phyloP scores from a whole-genome alignment of 352 stramenopile species.

The Phytophthora capsici region DNA sequence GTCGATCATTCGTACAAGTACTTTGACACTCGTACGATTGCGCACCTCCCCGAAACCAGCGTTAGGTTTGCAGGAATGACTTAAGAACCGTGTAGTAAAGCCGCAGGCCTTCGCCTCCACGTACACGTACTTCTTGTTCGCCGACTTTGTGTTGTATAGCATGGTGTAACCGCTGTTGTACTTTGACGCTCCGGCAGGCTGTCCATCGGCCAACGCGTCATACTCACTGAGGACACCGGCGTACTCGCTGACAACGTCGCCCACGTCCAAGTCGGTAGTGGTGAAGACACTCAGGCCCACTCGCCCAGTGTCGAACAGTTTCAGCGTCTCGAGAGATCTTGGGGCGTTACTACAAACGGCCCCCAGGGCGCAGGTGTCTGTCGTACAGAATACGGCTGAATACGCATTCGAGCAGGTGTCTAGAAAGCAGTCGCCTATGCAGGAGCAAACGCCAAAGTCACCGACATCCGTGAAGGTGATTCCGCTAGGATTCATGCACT shows the following conservation, averaged over 20 bases:
- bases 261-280: background rate
- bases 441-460: background rate
- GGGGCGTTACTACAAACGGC: background rate
- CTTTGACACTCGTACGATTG: too few species aligned
- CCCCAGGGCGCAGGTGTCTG: background rate
- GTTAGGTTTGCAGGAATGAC: background rate
- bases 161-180: conserved; percentile 12
- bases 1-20: too few species aligned
- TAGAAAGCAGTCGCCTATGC: background rate
- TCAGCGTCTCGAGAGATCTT: background rate
- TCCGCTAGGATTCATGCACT: too few species aligned
- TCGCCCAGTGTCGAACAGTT: background rate
- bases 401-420: background rate
- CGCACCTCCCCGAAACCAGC: conserved; percentile 11
- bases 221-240: background rate
- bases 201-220: background rate
- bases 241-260: background rate
- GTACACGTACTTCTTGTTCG: conserved; percentile 5
- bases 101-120: conserved; percentile 1
- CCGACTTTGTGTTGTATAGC: background rate
- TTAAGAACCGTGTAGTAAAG: conserved; percentile 1
- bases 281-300: background rate
- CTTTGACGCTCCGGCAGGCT: background rate
- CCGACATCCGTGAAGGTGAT: background rate
- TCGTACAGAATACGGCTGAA: background rate